phyloP scores from a whole-genome alignment of 306 rosid genomes.

The Echinosophora koreensis region DNA sequence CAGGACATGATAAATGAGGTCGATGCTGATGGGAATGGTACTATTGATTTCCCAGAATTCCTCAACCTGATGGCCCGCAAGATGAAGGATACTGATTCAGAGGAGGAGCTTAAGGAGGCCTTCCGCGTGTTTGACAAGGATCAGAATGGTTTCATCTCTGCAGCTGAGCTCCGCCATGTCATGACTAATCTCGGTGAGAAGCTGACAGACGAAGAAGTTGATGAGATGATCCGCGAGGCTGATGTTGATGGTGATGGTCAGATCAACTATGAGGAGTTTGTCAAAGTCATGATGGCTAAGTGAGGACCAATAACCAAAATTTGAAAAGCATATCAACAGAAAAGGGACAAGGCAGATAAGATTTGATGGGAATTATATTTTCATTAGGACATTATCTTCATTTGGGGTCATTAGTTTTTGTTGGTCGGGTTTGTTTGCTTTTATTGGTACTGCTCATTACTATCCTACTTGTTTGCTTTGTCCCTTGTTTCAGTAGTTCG shows the following conservation, averaged over 20 bases:
- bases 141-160: constrained; percentile 90
- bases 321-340: constrained; percentile 58
- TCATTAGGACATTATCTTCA: constrained; percentile 66
- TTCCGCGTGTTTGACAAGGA: constrained; percentile 89
- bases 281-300: constrained; percentile 92
- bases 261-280: constrained; percentile 86
- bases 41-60: constrained; percentile 84
- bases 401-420: constrained; percentile 67
- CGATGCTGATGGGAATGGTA: constrained; percentile 87
- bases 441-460: constrained; percentile 64
- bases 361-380: constrained; percentile 63
- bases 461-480: constrained; percentile 64
- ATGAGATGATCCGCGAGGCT: constrained; percentile 91
- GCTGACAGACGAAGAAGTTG: constrained; percentile 85
- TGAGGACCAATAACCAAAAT: constrained; percentile 56
- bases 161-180: constrained; percentile 90
- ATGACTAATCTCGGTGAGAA: constrained; percentile 91
- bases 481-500: constrained; percentile 61
- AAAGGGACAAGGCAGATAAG: constrained; percentile 65
- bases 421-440: constrained; percentile 65
- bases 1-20: constrained; percentile 91
- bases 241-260: constrained; percentile 86
- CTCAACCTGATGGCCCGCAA: constrained; percentile 85
- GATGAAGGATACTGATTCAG: constrained; percentile 85
- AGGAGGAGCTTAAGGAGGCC: constrained; percentile 90